phyloP scores from a whole-genome alignment of 805 yeast species.

The Candida stauntonica region DNA sequence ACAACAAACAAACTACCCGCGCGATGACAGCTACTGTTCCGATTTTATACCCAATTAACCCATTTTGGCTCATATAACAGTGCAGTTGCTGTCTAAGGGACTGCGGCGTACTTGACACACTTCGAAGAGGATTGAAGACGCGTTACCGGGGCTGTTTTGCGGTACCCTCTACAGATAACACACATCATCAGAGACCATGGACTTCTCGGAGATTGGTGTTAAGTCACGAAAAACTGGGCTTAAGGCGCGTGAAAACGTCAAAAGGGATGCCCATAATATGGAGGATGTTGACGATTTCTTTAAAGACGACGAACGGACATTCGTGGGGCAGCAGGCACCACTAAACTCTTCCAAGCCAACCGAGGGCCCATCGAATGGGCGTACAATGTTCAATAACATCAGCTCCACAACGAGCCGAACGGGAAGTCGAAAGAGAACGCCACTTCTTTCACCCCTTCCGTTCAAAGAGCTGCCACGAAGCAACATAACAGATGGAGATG shows the following conservation, averaged over 20 bases:
- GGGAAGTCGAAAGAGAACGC: slow-evolving; percentile 9
- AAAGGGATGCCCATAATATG: slow-evolving; percentile 56
- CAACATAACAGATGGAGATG: slow-evolving; percentile 18
- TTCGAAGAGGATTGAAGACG: too few relatives aligned
- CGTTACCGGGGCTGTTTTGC: too few relatives aligned
- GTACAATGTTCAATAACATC: background rate
- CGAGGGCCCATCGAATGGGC: background rate
- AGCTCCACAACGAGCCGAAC: background rate
- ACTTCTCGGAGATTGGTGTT: slow-evolving; percentile 46
- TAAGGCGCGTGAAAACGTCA: slow-evolving; percentile 40
- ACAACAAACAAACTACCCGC: too few relatives aligned
- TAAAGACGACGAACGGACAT: slow-evolving; percentile 33
- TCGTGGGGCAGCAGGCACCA: slow-evolving; percentile 1
- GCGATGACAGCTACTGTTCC: too few relatives aligned
- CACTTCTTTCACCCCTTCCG: slow-evolving; percentile 17
- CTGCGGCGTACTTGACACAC: too few relatives aligned
- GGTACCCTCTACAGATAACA: background rate
- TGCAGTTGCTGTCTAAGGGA: too few relatives aligned
- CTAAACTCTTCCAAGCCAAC: background rate
- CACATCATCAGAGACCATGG: slow-evolving; percentile 26
- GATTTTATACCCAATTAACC: too few relatives aligned
- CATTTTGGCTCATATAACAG: too few relatives aligned
- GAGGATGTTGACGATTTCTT: slow-evolving; percentile 70
- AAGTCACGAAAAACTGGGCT: slow-evolving; percentile 67
- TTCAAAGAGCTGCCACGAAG: slow-evolving; percentile 8